Base-by-base conservation (phyloP, 257 asterid genomes). In the Plantago major region DNA sequence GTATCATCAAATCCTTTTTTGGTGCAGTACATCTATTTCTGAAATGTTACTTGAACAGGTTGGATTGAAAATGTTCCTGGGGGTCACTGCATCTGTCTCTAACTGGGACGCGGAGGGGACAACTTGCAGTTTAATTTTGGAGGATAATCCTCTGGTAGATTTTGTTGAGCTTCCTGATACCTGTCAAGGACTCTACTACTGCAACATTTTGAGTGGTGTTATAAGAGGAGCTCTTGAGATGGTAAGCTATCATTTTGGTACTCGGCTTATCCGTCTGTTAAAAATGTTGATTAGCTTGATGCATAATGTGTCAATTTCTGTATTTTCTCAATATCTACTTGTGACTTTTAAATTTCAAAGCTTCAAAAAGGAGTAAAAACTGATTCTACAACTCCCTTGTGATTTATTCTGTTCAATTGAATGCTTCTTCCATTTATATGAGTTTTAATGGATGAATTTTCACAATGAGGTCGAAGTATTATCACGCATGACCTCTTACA, bases 111-210 rank as follows among this genome's bases (percentile, higher is more conserved):
- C 84, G 14, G 99, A 93, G 66, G 97, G 99, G 63, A 87, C 96
- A 68, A 83, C 94, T 7, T 93, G 99, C 88, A 87, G 97, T 70
- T 67, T 93, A 38, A 84, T 93, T 72, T 67, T 89, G 78, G 97
- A 93, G 73, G 99, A 93, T 64, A 93, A 93, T 76, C 99, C 96
- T 17, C 76, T 89, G 65, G 96, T 89, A 51, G 99, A 93, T 74
- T 93, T 93, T 73, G 97, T 93, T 60, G 99, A 93, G 81, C 96
- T 89, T 68, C 99, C 97, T 50, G 97, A 89, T 68, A 89, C 89
- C 52, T 93, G 97, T 70, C 99, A 93, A 75, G 97, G 99, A 69
- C 88, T 93, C 66, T 73, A 80, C 54, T 93, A 93, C 43, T 89
- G 99, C 89, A 93, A 93, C 72, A 81, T 93, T 66, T 67, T 93